These are phyloP conservation scores for Chrysopogon serrulatus DNA, from an alignment of 176 grass and related monocot species.

Conservation along the genomic window DNA sequence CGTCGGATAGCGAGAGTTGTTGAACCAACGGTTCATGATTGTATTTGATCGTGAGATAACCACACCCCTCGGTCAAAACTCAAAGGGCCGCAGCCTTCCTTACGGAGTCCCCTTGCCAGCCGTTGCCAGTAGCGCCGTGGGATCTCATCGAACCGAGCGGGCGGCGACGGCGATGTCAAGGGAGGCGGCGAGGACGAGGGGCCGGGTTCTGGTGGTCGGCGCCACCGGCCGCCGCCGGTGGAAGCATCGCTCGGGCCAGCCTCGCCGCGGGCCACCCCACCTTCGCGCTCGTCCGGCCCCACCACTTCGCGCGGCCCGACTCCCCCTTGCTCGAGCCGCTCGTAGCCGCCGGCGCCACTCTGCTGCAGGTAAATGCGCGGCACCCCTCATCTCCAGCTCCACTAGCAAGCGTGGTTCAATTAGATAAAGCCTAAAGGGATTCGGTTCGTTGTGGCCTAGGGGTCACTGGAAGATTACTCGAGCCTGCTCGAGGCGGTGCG, in stretches of 20 bases:
- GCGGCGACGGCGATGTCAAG: slow-evolving; percentile 14
- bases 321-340: slow-evolving; percentile 38
- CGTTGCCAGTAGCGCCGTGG: neutral
- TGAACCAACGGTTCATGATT: neutral
- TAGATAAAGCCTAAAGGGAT: neutral
- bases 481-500: slow-evolving; percentile 66
- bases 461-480: slow-evolving; percentile 64
- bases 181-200: slow-evolving; percentile 32
- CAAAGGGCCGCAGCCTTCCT: neutral
- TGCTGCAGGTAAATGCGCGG: slow-evolving; percentile 48
- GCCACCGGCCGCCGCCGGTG: slow-evolving; percentile 66
- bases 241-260: slow-evolving; percentile 59
- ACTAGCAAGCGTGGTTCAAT: neutral
- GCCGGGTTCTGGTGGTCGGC: slow-evolving; percentile 81
- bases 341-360: slow-evolving; percentile 43
- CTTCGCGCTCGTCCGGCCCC: slow-evolving; percentile 64
- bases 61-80: neutral
- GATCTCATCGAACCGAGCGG: neutral
- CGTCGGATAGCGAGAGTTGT: neutral
- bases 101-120: neutral
- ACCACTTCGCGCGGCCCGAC: slow-evolving; percentile 25
- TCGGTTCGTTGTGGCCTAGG: slow-evolving; percentile 31
- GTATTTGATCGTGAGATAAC: neutral
- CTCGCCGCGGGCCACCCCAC: slow-evolving; percentile 57
- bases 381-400: neutral